Evolutionary conservation across 1,284 basidiomycete species (phyloP), one percentile per base, ranked within the genome.

Genomic region (Phellopilus nigrolimitatus): DNA sequence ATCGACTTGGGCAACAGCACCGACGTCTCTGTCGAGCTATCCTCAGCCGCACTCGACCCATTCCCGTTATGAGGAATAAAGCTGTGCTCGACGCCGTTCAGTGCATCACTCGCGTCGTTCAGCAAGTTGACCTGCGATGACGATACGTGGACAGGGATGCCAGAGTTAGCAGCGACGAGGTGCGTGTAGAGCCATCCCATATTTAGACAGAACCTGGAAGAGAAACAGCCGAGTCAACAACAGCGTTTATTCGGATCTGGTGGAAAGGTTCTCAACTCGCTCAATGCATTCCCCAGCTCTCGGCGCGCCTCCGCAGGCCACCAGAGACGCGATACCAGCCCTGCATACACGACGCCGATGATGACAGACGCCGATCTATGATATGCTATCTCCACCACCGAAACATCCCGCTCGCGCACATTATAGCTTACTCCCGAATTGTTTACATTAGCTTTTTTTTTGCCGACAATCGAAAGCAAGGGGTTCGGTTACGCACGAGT

Each of bases 281-380:
- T 87, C 3, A 97, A 74, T 0, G 82, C 88, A 55, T 83, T 82
- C 34, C 87, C 82, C 2, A 99, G 73, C 68, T 97, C 94, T 25
- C 88, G 74, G 47, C 95, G 73, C 0, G 95, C 95, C 63, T 97
- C 95, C 17, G 90, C 82, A 1, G 95, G 95, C 94, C 95, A 98
- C 84, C 94, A 92, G 57, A 88, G 86, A 42, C 91, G 76, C 4
- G 91, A 94, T 10, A 97, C 82, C 24, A 97, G 67, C 2, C 84
- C 80, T 0, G 93, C 94, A 88, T 91, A 98, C 0, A 95, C 65
- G 0, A 95, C 91, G 12, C 95, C 95, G 4, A 81, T 76, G 0
- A 80, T 85, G n/a, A 99, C 95, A 19, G 92, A 79, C 3, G 86
- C 63, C 0, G 86, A 85, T 48, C 95, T 84, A 60, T 84, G 79